These are phyloP conservation scores for Botrytis galanthina DNA, from an alignment of 2,329 filamentous ascomycete genomes.

Conservation along the genomic window DNA sequence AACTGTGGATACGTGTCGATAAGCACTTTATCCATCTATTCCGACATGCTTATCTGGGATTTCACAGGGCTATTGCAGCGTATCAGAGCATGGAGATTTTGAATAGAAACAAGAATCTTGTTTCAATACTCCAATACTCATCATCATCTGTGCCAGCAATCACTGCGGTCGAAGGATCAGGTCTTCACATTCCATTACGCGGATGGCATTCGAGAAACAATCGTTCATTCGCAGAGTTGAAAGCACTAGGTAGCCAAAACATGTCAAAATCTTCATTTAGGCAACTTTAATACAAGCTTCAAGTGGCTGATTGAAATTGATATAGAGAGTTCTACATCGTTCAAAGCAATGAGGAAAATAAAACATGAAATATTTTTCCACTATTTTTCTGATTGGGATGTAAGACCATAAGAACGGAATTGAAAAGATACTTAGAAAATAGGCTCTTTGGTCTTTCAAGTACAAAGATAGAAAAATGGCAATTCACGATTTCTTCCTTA, in stretches of 20 bases:
- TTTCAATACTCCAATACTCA: not conserved
- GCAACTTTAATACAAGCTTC: not conserved
- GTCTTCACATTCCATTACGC: not conserved
- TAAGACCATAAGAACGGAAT: no score
- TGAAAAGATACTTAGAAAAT: no score
- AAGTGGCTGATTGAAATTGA: not conserved
- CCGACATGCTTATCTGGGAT: not conserved
- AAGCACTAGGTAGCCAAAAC: no score
- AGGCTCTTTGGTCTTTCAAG: no score
- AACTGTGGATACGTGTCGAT: not conserved
- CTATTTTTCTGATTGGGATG: no score
- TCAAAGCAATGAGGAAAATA: no score
- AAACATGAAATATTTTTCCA: no score
- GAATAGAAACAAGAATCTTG: not conserved
- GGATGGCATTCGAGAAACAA: not conserved
- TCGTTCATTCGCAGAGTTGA: not conserved
- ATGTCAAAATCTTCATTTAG: not conserved
- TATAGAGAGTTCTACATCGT: no score
- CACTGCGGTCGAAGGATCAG: not conserved
- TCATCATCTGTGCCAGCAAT: not conserved
- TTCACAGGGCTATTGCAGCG: not conserved
- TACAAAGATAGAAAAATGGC: no score
- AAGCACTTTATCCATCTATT: not conserved
- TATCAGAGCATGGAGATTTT: not conserved
- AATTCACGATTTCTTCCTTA: no score